Conservation (phyloP, 2,329 filamentous ascomycete species). For the Exserohilum turcica region DNA sequence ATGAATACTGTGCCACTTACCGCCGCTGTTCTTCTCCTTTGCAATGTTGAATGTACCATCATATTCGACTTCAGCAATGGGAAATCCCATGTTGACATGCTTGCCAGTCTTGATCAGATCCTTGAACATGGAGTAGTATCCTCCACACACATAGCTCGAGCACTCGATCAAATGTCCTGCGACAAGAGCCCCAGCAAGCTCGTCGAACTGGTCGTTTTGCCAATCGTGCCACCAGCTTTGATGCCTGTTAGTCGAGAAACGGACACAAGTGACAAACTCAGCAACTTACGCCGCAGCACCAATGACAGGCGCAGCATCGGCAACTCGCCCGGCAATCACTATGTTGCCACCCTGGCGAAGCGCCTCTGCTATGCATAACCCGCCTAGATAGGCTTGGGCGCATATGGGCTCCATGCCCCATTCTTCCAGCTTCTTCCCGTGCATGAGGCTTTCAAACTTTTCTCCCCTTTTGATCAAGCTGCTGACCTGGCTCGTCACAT, state of each 20-base stretch:
- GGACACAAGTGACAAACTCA: background rate
- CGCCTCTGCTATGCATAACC: constrained; percentile 33
- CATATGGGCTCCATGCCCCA: constrained; percentile 37
- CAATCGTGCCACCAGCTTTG: constrained; percentile 60
- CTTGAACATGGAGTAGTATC: constrained; percentile 49
- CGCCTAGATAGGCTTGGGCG: constrained; percentile 22
- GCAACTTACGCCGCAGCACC: constrained; percentile 49
- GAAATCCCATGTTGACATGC: constrained; percentile 43
- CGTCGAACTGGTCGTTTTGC: constrained; percentile 44
- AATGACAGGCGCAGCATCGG: constrained; percentile 50
- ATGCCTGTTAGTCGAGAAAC: constrained; percentile 32
- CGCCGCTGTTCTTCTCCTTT: constrained; percentile 44
- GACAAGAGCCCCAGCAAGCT: constrained; percentile 45
- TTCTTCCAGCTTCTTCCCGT: constrained; percentile 46
- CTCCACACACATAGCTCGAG: constrained; percentile 39
- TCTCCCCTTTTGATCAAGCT: constrained; percentile 42
- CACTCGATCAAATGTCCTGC: constrained; percentile 52
- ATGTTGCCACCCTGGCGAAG: constrained; percentile 36
- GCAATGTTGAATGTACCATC: constrained; percentile 27
- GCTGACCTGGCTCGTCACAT: constrained; percentile 39
- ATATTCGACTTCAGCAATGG: constrained; percentile 28
- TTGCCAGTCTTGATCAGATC: constrained; percentile 40
- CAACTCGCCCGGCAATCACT: constrained; percentile 39
- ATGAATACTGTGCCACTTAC: constrained; percentile 15
- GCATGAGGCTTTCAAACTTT: constrained; percentile 48